Percentiles rank a stretch among this genome's conserved stretches.
phyloP scores from a whole-genome alignment of 192 early-diverging fungal genomes.

The Chytriomyces sp. region DNA sequence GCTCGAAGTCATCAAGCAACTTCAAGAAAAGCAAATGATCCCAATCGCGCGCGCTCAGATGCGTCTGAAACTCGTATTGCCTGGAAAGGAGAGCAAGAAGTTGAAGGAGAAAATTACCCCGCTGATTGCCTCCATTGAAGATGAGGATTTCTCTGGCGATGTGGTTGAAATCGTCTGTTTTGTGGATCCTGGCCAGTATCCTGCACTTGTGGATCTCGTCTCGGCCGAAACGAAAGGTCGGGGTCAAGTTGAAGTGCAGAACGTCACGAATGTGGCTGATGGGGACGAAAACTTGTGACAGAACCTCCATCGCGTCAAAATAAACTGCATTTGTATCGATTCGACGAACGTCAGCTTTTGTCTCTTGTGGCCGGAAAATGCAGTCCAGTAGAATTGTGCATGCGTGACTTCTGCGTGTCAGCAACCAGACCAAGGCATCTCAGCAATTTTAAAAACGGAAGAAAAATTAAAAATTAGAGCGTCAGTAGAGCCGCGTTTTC shows the following conservation, averaged over 20 bases:
- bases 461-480: no score
- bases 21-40: slow-evolving; percentile 86
- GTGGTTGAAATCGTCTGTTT: slow-evolving; percentile 79
- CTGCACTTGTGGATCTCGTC: slow-evolving; percentile 81
- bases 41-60: slow-evolving; percentile 96
- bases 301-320: no score
- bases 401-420: no score
- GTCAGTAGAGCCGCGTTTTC: no score
- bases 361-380: no score
- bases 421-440: no score
- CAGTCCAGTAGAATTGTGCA: no score
- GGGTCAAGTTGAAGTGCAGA: slow-evolving; percentile 87
- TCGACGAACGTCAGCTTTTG: no score
- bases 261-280: slow-evolving; percentile 39
- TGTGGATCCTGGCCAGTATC: slow-evolving; percentile 91
- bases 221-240: slow-evolving; percentile 82
- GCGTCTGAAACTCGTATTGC: slow-evolving; percentile 78
- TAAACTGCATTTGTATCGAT: no score
- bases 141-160: slow-evolving; percentile 73
- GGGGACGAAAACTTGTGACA: slow-evolving; percentile 41
- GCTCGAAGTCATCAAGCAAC: slow-evolving; percentile 88
- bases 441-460: no score
- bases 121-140: slow-evolving; percentile 67
- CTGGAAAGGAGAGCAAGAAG: slow-evolving; percentile 87
- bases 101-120: slow-evolving; percentile 72